These are phyloP conservation scores for Bipolaris zeicola DNA, from an alignment of 2,329 filamentous ascomycete species.

Conservation along the genomic window DNA sequence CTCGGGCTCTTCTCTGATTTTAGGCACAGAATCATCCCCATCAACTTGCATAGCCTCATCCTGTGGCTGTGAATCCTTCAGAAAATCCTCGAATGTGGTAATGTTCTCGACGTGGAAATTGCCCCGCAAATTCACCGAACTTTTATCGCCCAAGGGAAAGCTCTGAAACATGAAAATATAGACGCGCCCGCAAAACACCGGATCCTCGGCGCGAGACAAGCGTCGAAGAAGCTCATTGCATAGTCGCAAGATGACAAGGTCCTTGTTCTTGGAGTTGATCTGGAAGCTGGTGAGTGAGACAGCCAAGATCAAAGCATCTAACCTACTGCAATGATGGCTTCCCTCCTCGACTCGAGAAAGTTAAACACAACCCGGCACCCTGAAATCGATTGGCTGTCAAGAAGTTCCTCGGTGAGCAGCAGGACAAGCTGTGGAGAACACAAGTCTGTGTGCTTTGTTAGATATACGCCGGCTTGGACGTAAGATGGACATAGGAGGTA, in stretches of 20 bases:
- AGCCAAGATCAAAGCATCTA: not conserved
- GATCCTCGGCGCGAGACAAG: constrained; percentile 93
- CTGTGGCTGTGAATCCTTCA: constrained; percentile 45
- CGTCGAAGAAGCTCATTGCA: constrained; percentile 95
- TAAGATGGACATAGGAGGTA: constrained; percentile 52
- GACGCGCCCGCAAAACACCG: constrained; percentile 94
- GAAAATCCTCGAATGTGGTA: constrained; percentile 75
- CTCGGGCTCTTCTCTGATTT: constrained; percentile 49
- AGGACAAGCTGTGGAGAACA: constrained; percentile 82
- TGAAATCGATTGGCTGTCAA: constrained; percentile 94
- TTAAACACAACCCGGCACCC: constrained; percentile 92
- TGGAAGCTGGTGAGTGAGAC: constrained; percentile 31
- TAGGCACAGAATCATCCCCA: constrained; percentile 42
- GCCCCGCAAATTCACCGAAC: constrained; percentile 92
- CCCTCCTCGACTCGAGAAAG: constrained; percentile 90
- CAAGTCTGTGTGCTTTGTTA: constrained; percentile 48
- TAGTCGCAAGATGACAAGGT: constrained; percentile 84
- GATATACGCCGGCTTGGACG: not conserved
- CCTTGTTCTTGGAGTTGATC: constrained; percentile 65
- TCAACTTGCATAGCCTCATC: constrained; percentile 72
- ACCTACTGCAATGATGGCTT: constrained; percentile 78
- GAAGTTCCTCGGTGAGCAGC: constrained; percentile 89
- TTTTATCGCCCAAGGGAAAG: constrained; percentile 94
- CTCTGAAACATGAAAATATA: constrained; percentile 99
- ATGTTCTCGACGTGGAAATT: constrained; percentile 97